phyloP scores from a whole-genome alignment of 805 yeast genomes.

The Zygosaccharomyces siamensis region DNA sequence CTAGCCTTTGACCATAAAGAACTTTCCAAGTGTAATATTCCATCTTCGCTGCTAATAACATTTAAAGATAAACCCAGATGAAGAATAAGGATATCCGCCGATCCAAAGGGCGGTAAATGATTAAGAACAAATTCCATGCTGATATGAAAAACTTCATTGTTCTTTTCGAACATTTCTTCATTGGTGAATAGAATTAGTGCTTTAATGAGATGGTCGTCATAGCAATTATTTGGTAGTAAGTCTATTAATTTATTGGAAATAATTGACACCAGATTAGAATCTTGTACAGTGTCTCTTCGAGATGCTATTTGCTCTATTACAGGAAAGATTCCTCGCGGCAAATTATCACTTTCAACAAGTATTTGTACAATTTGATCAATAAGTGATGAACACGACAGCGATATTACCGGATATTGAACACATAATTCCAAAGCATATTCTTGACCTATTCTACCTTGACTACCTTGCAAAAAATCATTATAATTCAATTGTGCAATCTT shows the following conservation, averaged over 20 bases:
- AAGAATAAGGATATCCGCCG: constrained; percentile 13
- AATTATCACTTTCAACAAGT: background rate
- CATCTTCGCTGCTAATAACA: constrained; percentile 3
- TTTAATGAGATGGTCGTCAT: constrained; percentile 15
- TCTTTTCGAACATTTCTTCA: constrained; percentile 5
- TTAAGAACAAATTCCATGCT: constrained; percentile 6
- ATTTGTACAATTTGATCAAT: background rate
- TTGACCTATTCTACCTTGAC: constrained; percentile 11
- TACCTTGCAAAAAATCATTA: constrained; percentile 19
- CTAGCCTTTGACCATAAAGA: constrained; percentile 4
- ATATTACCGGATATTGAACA: constrained; percentile 9
- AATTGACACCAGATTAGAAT: background rate
- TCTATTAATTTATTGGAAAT: constrained; percentile 1
- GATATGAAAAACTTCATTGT: constrained; percentile 2
- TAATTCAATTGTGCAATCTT: constrained; percentile 20
- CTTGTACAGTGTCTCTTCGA: background rate
- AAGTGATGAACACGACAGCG: background rate
- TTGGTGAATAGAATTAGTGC: constrained; percentile 26
- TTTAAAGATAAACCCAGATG: constrained; percentile 22
- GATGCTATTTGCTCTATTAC: background rate
- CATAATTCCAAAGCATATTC: constrained; percentile 11
- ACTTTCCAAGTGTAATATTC: background rate
- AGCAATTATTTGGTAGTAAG: constrained; percentile 3
- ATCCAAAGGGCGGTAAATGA: constrained; percentile 1
- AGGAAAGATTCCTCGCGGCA: background rate